Evolutionary conservation across 495 filamentous ascomycete genomes (phyloP).

Genomic region (Hyphodiscus hymeniophilus): DNA sequence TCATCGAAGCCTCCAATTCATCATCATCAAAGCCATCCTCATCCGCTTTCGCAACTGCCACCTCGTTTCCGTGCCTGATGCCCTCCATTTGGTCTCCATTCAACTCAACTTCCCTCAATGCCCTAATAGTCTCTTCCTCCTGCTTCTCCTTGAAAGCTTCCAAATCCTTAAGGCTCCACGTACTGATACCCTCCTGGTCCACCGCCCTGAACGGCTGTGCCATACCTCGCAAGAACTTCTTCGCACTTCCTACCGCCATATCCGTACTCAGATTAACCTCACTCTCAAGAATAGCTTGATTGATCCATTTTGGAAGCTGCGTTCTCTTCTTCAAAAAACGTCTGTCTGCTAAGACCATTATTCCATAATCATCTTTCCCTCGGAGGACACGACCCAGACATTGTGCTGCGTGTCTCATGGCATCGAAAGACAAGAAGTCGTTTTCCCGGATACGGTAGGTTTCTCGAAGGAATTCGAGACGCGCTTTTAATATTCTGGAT

Average conservation of each 20-base stretch:
- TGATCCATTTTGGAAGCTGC: constrained; percentile 97
- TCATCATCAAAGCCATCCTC: constrained; percentile 22
- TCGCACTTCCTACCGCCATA: constrained; percentile 83
- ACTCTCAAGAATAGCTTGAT: constrained; percentile 72
- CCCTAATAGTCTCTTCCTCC: constrained; percentile 49
- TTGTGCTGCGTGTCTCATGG: constrained; percentile 96
- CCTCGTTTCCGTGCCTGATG: constrained; percentile 48
- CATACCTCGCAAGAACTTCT: constrained; percentile 85
- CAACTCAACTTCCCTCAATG: constrained; percentile 25
- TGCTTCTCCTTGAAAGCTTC: constrained; percentile 68
- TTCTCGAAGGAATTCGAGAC: constrained; percentile 91
- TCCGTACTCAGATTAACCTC: constrained; percentile 89
- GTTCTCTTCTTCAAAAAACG: constrained; percentile 82
- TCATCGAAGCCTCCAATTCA: constrained; percentile 21
- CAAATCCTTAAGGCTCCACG: constrained; percentile 77
- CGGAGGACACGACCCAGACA: constrained; percentile 92
- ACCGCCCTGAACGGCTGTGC: constrained; percentile 75
- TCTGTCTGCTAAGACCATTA: constrained; percentile 95
- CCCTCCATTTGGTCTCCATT: constrained; percentile 10
- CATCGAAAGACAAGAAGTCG: constrained; percentile 97
- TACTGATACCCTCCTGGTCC: constrained; percentile 86
- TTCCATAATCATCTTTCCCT: constrained; percentile 97
- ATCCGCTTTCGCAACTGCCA: constrained; percentile 20
- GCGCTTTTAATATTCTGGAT: constrained; percentile 90
- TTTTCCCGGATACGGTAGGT: constrained; percentile 96